Evolutionary conservation across 2,329 filamentous ascomycete genomes (phyloP).

Genomic region (Aspergillus transmontanensis): DNA sequence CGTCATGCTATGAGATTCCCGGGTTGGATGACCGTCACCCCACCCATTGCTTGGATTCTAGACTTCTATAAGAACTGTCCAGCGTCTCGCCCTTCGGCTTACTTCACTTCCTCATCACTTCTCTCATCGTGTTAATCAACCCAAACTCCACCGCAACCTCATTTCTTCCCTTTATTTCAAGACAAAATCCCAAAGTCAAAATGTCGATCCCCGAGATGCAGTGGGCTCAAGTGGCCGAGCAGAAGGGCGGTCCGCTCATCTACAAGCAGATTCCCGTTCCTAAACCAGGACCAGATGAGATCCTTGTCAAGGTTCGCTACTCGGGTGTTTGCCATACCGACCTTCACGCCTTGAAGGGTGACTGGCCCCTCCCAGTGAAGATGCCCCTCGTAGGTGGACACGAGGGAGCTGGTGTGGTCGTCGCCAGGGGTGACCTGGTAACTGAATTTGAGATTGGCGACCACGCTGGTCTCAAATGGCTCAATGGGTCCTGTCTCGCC

Average conservation of each 20-base stretch:
- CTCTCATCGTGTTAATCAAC: not conserved
- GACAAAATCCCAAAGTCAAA: constrained; percentile 5
- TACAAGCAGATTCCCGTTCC: constrained; percentile 70
- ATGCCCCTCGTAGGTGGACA: constrained; percentile 82
- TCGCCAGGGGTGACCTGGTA: constrained; percentile 76
- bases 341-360: constrained; percentile 77
- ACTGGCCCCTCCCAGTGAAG: constrained; percentile 85
- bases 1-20: not conserved
- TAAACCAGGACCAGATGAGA: constrained; percentile 82
- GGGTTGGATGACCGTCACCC: constrained; percentile 6
- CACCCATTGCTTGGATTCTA: not conserved
- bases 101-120: not conserved
- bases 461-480: constrained; percentile 86
- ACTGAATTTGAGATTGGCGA: constrained; percentile 79
- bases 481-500: constrained; percentile 81
- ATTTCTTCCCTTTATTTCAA: not conserved
- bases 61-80: constrained; percentile 12
- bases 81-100: not conserved
- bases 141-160: not conserved
- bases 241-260: constrained; percentile 69
- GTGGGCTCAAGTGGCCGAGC: constrained; percentile 89
- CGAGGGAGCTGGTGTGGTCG: constrained; percentile 78
- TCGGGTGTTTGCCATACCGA: constrained; percentile 91
- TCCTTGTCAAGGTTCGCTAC: constrained; percentile 89
- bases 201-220: constrained; percentile 73